Conservation (phyloP, 2,329 filamentous ascomycete species). For the Penicillium sp. region DNA sequence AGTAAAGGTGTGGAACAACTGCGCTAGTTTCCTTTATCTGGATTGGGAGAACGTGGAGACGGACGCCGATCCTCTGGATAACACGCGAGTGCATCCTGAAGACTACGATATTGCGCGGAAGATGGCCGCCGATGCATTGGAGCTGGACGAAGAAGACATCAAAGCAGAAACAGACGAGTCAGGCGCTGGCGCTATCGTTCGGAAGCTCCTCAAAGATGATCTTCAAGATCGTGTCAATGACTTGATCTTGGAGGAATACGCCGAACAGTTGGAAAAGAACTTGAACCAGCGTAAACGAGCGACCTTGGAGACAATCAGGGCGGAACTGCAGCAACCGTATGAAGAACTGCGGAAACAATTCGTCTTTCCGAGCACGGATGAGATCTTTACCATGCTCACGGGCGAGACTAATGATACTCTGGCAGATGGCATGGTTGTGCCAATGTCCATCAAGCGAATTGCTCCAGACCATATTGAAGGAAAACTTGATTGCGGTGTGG, state of each 20-base stretch:
- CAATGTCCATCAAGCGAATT: constrained; percentile 80
- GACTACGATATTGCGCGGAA: constrained; percentile 98
- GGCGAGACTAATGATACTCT: constrained; percentile 85
- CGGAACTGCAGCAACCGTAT: constrained; percentile 86
- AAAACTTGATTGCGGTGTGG: constrained; percentile 89
- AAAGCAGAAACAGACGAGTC: constrained; percentile 90
- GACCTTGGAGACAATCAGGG: constrained; percentile 92
- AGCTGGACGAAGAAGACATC: constrained; percentile 96
- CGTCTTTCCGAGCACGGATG: constrained; percentile 63
- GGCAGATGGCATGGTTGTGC: constrained; percentile 84
- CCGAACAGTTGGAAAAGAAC: constrained; percentile 87
- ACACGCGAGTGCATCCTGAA: constrained; percentile 94
- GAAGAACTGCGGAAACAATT: constrained; percentile 89
- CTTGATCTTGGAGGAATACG: constrained; percentile 92
- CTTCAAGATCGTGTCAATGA: constrained; percentile 95
- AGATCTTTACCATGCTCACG: constrained; percentile 94
- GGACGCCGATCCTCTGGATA: constrained; percentile 87
- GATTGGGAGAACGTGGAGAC: constrained; percentile 79
- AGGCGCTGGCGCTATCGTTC: constrained; percentile 83
- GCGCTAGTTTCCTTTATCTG: constrained; percentile 90
- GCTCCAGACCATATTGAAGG: constrained; percentile 92
- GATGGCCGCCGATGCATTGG: constrained; percentile 95
- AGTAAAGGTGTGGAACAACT: constrained; percentile 91
- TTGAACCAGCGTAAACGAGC: constrained; percentile 93
- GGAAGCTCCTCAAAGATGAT: constrained; percentile 91